A percentile compares a stretch with the other conserved stretches of the same genome.
Conservation (phyloP, 495 filamentous ascomycete genomes). For the Sordaria brevicollis region DNA sequence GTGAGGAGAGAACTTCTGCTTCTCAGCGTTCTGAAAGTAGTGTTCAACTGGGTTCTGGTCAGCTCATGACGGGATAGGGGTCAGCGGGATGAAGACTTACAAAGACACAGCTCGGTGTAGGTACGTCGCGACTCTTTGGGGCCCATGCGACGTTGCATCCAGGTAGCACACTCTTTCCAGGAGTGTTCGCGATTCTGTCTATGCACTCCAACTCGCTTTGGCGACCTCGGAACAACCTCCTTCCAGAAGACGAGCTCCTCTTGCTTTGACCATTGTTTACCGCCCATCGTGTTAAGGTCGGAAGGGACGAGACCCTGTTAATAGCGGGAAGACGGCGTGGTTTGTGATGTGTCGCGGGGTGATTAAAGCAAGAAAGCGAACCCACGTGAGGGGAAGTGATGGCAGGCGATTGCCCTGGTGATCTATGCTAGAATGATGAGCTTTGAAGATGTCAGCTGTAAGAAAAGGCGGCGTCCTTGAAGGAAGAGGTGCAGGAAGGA, state of each 20-base stretch:
- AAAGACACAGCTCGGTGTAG: constrained; percentile 27
- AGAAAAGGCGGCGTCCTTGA: background rate
- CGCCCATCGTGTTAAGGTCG: constrained; percentile 23
- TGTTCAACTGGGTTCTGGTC: constrained; percentile 31
- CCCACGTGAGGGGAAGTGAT: background rate
- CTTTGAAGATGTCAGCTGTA: background rate
- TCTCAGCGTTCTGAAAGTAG: constrained; percentile 31
- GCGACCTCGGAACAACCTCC: constrained; percentile 22
- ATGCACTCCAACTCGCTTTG: constrained; percentile 24
- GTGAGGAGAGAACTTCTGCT: constrained; percentile 21
- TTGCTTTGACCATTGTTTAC: constrained; percentile 25
- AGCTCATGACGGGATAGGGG: background rate
- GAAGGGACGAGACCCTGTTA: background rate
- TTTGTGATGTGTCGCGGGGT: background rate
- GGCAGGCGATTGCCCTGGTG: background rate
- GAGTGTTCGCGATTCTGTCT: constrained; percentile 10
- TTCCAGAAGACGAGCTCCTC: constrained; percentile 36
- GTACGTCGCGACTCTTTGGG: constrained; percentile 10
- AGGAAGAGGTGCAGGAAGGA: background rate
- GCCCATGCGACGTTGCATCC: constrained; percentile 25
- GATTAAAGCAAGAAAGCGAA: background rate
- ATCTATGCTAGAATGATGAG: background rate
- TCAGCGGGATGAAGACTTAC: constrained; percentile 16
- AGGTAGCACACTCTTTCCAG: constrained; percentile 20
- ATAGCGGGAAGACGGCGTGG: background rate